Evolutionary conservation across 1,284 basidiomycete species (phyloP), one percentile per base, ranked within the genome.

Genomic region (Takashimella tepidaria): DNA sequence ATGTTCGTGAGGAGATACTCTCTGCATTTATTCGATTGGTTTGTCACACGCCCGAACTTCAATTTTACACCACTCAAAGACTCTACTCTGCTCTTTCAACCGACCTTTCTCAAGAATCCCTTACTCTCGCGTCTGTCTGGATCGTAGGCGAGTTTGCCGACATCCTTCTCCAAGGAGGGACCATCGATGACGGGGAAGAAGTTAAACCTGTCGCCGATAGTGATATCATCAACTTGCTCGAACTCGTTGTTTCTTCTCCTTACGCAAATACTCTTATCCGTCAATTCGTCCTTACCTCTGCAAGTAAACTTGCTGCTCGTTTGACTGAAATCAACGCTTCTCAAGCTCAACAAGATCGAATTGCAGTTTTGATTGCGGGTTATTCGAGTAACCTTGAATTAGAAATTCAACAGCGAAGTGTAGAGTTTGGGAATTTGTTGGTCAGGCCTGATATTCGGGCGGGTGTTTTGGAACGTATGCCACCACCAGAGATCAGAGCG

Each of bases 381-480:
- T 93, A 87, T 73, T 86, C 86, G 43, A 87, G 85, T 6, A 92
- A 85, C 68, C 86, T 87, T 0, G 93, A 98, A 72, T 79, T 98
- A 21, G 96, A 99, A 76, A 81, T 96, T 45, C 96, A 98, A 73
- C 93, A 98, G 72, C 84, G 96, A 44, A 86, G 92, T 0, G 91
- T 98, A 6, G 96, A 99, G 75, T 98, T 93, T 73, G 87, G 87
- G 0, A 89, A 84, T 64, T 73, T 98, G 59, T 88, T 92, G 67
- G 81, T 79, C 31, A 74, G 73, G 60, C 83, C 83, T 20, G 87
- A 91, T 42, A 79, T 93, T 27, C 82, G 86, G 53, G 82, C 83
- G n/a, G 96, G 92, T 45, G 92, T 99, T 0, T 76, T 98, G 55
- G 96, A 98, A 78, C 84, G 92, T 53, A 99, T 99, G 96, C 96